Conservation (phyloP, 2,329 filamentous ascomycete genomes). For the Didymella lethalis region DNA sequence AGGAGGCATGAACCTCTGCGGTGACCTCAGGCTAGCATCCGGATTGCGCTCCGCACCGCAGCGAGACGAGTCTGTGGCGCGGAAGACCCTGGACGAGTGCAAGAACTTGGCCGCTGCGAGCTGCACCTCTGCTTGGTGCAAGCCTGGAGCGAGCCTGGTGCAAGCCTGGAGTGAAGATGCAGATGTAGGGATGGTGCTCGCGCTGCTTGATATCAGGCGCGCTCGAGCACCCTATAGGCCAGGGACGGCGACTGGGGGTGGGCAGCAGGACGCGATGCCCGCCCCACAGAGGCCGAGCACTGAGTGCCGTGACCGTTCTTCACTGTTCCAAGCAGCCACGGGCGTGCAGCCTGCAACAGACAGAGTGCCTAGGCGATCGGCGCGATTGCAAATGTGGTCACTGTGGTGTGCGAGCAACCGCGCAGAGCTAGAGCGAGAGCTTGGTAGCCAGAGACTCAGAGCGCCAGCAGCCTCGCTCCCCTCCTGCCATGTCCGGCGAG, state of each 20-base stretch:
- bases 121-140: background rate
- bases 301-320: conserved; percentile 7
- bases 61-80: conserved; percentile 10
- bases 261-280: background rate
- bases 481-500: conserved; percentile 11
- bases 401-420: conserved; percentile 18
- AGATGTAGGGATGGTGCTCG: conserved; percentile 21
- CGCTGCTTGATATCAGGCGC: conserved; percentile 8
- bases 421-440: background rate
- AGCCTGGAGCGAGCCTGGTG: background rate
- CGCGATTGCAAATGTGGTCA: conserved; percentile 22
- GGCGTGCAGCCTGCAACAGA: conserved; percentile 8
- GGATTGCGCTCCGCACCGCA: conserved; percentile 14
- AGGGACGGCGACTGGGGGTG: conserved; percentile 12
- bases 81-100: conserved; percentile 4
- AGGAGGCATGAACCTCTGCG: conserved; percentile 6
- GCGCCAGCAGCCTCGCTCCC: conserved; percentile 17
- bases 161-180: background rate
- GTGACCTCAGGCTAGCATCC: conserved; percentile 2
- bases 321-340: conserved; percentile 14
- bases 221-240: conserved; percentile 21
- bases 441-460: background rate
- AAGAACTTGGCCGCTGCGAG: conserved; percentile 16
- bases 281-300: background rate
- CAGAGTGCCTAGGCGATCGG: conserved; percentile 26